phyloP scores from a whole-genome alignment of 108 stramenopile species.

The Nitzschia sp. region DNA sequence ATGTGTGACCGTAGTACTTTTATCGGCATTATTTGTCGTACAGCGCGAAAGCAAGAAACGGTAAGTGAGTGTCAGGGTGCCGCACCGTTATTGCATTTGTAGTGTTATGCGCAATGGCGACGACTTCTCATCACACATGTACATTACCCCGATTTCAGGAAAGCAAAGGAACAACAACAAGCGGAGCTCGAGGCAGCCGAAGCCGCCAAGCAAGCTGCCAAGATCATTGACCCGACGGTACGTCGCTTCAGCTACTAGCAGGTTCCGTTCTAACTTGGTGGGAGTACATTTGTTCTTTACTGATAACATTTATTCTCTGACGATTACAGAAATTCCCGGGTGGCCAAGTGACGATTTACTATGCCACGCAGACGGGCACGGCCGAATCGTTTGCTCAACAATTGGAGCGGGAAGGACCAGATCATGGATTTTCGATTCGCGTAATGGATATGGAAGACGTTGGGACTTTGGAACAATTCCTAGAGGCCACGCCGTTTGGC shows the following conservation, averaged over 20 bases:
- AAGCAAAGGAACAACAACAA: too few species aligned
- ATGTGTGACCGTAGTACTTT: conserved; percentile 27
- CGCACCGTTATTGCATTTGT: too few species aligned
- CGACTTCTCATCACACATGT: too few species aligned
- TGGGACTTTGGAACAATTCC: conserved; percentile 51
- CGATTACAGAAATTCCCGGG: conserved; percentile 66
- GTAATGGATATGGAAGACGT: conserved; percentile 93
- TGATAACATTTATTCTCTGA: not conserved
- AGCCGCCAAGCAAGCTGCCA: too few species aligned
- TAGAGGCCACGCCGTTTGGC: conserved; percentile 21
- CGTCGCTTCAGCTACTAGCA: not conserved
- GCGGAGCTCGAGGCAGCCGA: too few species aligned
- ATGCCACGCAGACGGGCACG: conserved; percentile 98
- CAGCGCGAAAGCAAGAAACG: conserved; percentile 10
- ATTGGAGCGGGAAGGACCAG: conserved; percentile 74
- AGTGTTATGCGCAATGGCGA: too few species aligned
- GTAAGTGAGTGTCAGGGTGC: conserved; percentile 1
- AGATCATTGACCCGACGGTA: not conserved
- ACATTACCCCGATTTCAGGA: too few species aligned
- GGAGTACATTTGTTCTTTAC: not conserved
- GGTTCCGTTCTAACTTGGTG: not conserved
- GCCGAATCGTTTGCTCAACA: conserved; percentile 95
- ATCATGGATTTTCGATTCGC: conserved; percentile 79
- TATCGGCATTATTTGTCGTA: conserved; percentile 22
- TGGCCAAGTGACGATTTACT: conserved; percentile 82